phyloP scores from a whole-genome alignment of 176 grass and related monocot genomes.

The Areca catechu region DNA sequence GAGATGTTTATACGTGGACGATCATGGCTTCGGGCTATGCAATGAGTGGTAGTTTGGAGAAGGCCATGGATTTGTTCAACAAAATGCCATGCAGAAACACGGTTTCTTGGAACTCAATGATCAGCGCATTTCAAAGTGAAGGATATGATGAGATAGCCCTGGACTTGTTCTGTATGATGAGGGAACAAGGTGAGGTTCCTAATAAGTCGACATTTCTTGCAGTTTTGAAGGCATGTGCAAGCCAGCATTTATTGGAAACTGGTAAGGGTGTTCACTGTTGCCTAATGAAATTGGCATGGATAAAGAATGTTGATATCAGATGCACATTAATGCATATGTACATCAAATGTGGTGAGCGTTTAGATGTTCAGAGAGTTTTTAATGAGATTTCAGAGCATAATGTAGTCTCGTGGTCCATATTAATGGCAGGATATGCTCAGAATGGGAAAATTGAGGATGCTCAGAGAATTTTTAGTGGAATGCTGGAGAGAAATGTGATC shows the following conservation, averaged over 20 bases:
- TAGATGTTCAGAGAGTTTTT: constrained; percentile 11
- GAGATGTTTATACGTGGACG: constrained; percentile 19
- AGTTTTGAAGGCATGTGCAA: constrained; percentile 21
- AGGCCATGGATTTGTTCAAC: constrained; percentile 8
- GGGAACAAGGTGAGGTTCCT: constrained; percentile 1
- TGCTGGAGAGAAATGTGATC: constrained; percentile 13
- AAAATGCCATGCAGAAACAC: constrained; percentile 21
- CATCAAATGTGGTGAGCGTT: constrained; percentile 4
- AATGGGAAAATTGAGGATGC: constrained; percentile 14
- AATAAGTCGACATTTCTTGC: constrained; percentile 19
- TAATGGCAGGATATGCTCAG: constrained; percentile 7
- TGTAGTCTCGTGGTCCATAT: constrained; percentile 14
- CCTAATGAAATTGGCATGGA: constrained; percentile 13
- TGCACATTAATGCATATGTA: constrained; percentile 18
- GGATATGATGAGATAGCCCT: constrained; percentile 16
- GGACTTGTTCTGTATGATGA: constrained; percentile 10
- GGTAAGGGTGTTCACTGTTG: constrained; percentile 12
- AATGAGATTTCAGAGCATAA: constrained; percentile 10
- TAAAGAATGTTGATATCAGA: background rate
- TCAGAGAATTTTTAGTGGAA: constrained; percentile 9
- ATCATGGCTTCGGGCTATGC: constrained; percentile 10
- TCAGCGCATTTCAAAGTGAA: constrained; percentile 11
- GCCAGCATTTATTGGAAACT: background rate
- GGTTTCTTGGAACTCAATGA: constrained; percentile 16
- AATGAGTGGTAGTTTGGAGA: constrained; percentile 1